Conservation (phyloP, 2,329 filamentous ascomycete species). For the Meredithiella fracta region DNA sequence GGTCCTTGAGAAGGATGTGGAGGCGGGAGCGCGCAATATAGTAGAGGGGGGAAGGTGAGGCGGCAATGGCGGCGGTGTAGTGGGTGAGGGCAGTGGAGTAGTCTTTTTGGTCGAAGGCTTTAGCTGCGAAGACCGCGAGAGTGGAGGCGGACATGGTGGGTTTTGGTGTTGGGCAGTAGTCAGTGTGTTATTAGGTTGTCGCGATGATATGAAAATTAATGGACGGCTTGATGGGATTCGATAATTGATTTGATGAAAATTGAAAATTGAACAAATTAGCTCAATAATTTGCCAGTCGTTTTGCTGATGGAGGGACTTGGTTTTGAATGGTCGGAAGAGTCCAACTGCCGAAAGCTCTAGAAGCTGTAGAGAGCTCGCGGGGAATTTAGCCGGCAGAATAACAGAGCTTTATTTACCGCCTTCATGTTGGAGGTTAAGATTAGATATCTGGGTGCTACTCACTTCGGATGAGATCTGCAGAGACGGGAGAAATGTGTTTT, state of each 20-base stretch:
- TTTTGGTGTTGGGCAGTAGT: no score
- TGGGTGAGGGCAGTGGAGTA: slow-evolving; percentile 51
- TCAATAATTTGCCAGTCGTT: no score
- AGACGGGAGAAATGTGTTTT: background rate
- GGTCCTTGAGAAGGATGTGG: slow-evolving; percentile 46
- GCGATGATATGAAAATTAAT: no score
- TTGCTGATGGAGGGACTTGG: no score
- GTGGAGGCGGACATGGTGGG: slow-evolving; percentile 34
- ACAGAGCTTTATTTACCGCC: slow-evolving; percentile 4
- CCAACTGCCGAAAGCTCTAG: slow-evolving; percentile 6
- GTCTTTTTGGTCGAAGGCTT: slow-evolving; percentile 44
- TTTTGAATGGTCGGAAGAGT: no score
- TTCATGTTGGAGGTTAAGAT: background rate
- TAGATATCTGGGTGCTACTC: background rate
- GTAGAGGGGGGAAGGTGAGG: slow-evolving; percentile 55
- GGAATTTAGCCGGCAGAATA: slow-evolving; percentile 10
- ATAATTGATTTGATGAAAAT: no score
- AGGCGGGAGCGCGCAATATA: slow-evolving; percentile 69
- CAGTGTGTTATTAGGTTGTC: no score
- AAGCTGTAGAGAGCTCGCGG: slow-evolving; percentile 3
- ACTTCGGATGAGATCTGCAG: background rate
- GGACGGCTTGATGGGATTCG: no score
- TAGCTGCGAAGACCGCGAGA: slow-evolving; percentile 44
- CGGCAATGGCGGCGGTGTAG: slow-evolving; percentile 50
- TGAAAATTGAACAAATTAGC: no score